Conservation (phyloP, 805 yeast genomes). For the Kodamaea jinghongensis region DNA sequence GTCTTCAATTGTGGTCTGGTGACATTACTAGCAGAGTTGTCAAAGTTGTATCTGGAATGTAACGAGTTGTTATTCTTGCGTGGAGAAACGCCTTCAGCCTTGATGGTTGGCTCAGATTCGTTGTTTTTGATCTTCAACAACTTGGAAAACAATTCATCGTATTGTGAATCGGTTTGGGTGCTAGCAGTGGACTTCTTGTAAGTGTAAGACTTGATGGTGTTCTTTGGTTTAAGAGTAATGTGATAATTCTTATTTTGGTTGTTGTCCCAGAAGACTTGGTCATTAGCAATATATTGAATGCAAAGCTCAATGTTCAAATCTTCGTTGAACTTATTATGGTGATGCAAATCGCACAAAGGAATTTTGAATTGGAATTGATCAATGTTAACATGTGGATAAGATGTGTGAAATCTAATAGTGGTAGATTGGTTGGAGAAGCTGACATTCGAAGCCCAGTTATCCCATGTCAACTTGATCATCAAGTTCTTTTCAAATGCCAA, state of each 20-base stretch:
- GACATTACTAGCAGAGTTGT: neutral
- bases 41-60: conserved; percentile 17
- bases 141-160: conserved; percentile 22
- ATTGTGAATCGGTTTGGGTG: conserved; percentile 13
- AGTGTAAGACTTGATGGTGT: conserved; percentile 8
- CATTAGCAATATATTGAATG: conserved; percentile 29
- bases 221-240: conserved; percentile 27
- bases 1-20: conserved; percentile 18
- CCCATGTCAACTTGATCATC: conserved; percentile 46
- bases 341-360: conserved; percentile 25
- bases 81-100: neutral
- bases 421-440: conserved; percentile 15
- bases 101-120: conserved; percentile 2
- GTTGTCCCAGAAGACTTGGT: conserved; percentile 38
- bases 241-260: conserved; percentile 34
- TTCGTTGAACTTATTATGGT: conserved; percentile 10
- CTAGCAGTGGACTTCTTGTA: conserved; percentile 5
- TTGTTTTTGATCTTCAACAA: conserved; percentile 16
- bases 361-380: conserved; percentile 53
- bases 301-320: conserved; percentile 33
- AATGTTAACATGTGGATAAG: conserved; percentile 24
- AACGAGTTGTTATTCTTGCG: conserved; percentile 9
- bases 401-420: conserved; percentile 17
- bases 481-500: conserved; percentile 36
- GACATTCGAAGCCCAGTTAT: conserved; percentile 45